A percentile compares a stretch with the other conserved stretches of the same genome.
phyloP scores from a whole-genome alignment of 345 rosid genomes.

The Eucalyptus curtisii region DNA sequence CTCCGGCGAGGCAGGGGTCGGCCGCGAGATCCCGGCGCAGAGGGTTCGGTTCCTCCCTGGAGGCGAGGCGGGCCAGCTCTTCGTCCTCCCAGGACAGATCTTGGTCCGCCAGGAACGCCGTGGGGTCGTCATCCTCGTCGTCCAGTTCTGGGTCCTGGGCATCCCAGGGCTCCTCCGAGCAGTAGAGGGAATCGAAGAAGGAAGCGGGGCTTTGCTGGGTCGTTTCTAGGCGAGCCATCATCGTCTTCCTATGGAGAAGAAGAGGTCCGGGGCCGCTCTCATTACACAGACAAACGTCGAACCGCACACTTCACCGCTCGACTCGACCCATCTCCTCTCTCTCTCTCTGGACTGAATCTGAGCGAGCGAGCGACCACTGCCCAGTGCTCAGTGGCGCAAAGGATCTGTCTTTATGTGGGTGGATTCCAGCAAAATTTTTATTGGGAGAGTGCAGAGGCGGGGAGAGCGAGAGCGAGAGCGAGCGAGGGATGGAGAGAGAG shows the following conservation, averaged over 20 bases:
- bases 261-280: slow-evolving; percentile 19
- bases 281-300: not conserved
- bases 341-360: not conserved
- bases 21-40: slow-evolving; percentile 1
- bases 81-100: slow-evolving; percentile 52
- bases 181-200: slow-evolving; percentile 33
- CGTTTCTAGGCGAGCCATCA: not conserved
- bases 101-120: slow-evolving; percentile 1
- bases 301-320: not conserved
- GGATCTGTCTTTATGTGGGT: slow-evolving; percentile 1
- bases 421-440: not conserved
- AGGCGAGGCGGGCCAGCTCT: slow-evolving; percentile 30
- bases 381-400: not conserved
- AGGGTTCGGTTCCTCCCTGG: slow-evolving; percentile 31
- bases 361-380: not conserved
- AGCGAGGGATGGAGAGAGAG: not conserved
- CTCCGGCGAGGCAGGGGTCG: slow-evolving; percentile 13
- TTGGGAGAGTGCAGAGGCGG: not conserved
- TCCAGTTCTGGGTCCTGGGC: not conserved
- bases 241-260: slow-evolving; percentile 49
- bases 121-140: not conserved
- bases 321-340: not conserved
- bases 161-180: slow-evolving; percentile 51
- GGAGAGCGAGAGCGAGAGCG: not conserved
- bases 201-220: slow-evolving; percentile 3